A percentile compares a stretch with the other conserved stretches of the same genome.
phyloP scores from a whole-genome alignment of 345 rosid genomes.

The Capsella bursapastoris region DNA sequence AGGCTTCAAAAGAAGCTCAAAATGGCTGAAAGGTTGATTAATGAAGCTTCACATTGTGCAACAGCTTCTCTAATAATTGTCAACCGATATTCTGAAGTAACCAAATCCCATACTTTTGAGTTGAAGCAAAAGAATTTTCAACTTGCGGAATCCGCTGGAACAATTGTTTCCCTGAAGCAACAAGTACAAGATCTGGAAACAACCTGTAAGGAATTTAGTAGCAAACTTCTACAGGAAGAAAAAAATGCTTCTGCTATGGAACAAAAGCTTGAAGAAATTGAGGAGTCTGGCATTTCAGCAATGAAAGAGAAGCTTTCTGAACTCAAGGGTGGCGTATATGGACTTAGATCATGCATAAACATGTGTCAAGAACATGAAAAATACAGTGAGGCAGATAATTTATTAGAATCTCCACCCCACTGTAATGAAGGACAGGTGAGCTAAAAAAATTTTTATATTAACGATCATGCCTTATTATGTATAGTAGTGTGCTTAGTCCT shows the following conservation, averaged over 20 bases:
- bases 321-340: conserved; percentile 62
- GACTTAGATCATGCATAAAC: conserved; percentile 63
- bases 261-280: conserved; percentile 61
- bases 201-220: conserved; percentile 51
- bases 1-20: conserved; percentile 67
- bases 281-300: conserved; percentile 57
- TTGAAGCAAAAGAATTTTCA: conserved; percentile 57
- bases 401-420: conserved; percentile 38
- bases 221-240: conserved; percentile 59
- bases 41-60: conserved; percentile 65
- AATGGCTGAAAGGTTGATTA: conserved; percentile 53
- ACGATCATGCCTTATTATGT: conserved; percentile 21
- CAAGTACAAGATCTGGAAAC: conserved; percentile 56
- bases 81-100: conserved; percentile 67
- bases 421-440: conserved; percentile 63
- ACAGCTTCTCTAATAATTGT: conserved; percentile 80
- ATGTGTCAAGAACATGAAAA: conserved; percentile 45
- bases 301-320: conserved; percentile 66
- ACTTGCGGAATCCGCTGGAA: conserved; percentile 53
- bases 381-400: conserved; percentile 43
- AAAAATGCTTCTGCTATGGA: conserved; percentile 52
- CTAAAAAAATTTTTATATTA: conserved; percentile 38
- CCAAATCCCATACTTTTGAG: conserved; percentile 46
- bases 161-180: conserved; percentile 49
- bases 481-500: conserved; percentile 12